These are phyloP conservation scores for Nemania serpens DNA, from an alignment of 2,329 filamentous ascomycete genomes.

Conservation along the genomic window DNA sequence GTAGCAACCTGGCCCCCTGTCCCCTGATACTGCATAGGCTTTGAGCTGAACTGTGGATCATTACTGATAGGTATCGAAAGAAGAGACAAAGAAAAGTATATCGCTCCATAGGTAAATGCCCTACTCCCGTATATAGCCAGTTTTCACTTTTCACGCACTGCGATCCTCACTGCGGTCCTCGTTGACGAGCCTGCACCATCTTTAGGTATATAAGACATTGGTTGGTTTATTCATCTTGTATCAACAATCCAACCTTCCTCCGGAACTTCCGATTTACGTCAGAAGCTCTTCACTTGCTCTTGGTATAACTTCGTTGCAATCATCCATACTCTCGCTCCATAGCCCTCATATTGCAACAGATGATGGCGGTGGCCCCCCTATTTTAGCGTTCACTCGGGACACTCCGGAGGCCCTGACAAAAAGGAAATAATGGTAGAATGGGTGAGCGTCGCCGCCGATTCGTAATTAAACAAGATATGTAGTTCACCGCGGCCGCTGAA, in stretches of 20 bases:
- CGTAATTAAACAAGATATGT: constrained; percentile 60
- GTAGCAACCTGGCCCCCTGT: no score
- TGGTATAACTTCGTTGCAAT: constrained; percentile 35
- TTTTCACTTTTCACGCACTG: background rate
- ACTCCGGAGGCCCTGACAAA: constrained; percentile 36
- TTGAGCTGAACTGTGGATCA: no score
- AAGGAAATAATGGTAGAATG: constrained; percentile 38
- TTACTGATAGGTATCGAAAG: no score
- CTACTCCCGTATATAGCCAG: no score
- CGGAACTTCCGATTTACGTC: constrained; percentile 22
- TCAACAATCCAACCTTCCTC: constrained; percentile 31
- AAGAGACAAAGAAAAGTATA: no score
- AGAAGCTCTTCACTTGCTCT: constrained; percentile 19
- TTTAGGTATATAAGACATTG: constrained; percentile 28
- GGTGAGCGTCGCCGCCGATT: constrained; percentile 42
- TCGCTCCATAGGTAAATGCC: no score
- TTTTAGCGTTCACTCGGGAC: constrained; percentile 34
- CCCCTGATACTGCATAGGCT: no score
- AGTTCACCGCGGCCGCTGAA: constrained; percentile 46
- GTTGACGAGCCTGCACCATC: background rate
- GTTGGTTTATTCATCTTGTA: constrained; percentile 33
- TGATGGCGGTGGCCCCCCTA: constrained; percentile 26
- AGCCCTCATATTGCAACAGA: constrained; percentile 27
- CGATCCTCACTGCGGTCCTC: background rate
- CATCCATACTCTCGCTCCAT: constrained; percentile 28